Evolutionary conservation across 345 rosid genomes (phyloP).

Genomic region (Corchorus olitorius): DNA sequence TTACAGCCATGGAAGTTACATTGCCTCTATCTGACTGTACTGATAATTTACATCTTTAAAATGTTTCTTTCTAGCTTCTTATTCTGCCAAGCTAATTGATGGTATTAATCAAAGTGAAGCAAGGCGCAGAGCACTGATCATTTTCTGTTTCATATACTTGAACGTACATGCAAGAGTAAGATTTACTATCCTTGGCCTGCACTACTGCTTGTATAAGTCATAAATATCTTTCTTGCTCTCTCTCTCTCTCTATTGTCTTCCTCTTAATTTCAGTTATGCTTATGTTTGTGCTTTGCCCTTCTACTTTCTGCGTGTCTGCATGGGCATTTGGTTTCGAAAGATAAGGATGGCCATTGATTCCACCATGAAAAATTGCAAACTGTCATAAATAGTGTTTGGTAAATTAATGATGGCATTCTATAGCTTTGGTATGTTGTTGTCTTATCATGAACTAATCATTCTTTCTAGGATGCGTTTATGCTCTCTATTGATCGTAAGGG

Average conservation of each 20-base stretch:
- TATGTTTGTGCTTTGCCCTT: background rate
- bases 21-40: background rate
- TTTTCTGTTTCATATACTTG: slow-evolving; percentile 70
- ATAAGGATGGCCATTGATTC: background rate
- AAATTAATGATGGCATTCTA: background rate
- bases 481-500: slow-evolving; percentile 63
- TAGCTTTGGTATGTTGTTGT: background rate
- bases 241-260: background rate
- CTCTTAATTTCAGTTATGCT: background rate
- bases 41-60: slow-evolving; percentile 15
- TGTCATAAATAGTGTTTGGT: background rate
- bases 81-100: slow-evolving; percentile 73
- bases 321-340: background rate
- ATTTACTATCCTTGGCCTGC: background rate
- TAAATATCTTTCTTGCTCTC: background rate
- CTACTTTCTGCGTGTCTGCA: background rate
- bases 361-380: background rate
- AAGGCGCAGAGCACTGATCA: slow-evolving; percentile 77
- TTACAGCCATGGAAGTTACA: background rate
- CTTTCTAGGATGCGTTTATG: slow-evolving; percentile 62
- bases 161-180: slow-evolving; percentile 72
- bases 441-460: background rate
- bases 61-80: slow-evolving; percentile 48
- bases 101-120: slow-evolving; percentile 82
- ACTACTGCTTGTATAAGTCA: background rate